Percentiles rank a stretch among this genome's conserved stretches.
These are phyloP conservation scores for Passalora sequoiae DNA, from an alignment of 2,329 filamentous ascomycete species.

Conservation along the genomic window DNA sequence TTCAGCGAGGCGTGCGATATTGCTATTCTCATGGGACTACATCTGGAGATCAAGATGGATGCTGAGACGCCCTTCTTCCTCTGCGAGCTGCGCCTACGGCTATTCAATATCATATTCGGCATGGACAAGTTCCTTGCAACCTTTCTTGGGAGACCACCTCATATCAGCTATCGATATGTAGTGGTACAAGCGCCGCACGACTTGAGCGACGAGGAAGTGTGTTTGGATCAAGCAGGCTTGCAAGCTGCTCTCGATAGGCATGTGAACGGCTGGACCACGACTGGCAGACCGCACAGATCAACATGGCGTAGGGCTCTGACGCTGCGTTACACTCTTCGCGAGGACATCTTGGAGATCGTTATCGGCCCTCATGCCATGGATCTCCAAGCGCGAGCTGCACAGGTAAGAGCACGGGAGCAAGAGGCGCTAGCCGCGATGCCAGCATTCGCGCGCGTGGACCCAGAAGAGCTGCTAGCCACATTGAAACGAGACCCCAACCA, in stretches of 20 bases:
- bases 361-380: slow-evolving; percentile 11
- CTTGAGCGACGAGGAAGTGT: slow-evolving; percentile 17
- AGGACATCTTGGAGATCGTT: slow-evolving; percentile 20
- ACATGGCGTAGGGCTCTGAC: slow-evolving; percentile 17
- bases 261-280: slow-evolving; percentile 9
- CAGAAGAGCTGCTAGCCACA: slow-evolving; percentile 13
- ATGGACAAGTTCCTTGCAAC: slow-evolving; percentile 27
- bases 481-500: slow-evolving; percentile 13
- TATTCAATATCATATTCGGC: slow-evolving; percentile 22
- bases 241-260: slow-evolving; percentile 10
- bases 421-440: slow-evolving; percentile 12
- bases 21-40: slow-evolving; percentile 22
- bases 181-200: slow-evolving; percentile 13
- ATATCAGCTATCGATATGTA: slow-evolving; percentile 19
- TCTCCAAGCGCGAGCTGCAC: slow-evolving; percentile 12
- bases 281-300: slow-evolving; percentile 8
- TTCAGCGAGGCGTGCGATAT: slow-evolving; percentile 23
- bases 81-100: slow-evolving; percentile 18
- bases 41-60: slow-evolving; percentile 20
- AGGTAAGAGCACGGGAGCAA: slow-evolving; percentile 12
- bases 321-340: slow-evolving; percentile 9
- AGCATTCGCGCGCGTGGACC: slow-evolving; percentile 12
- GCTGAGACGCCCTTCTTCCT: slow-evolving; percentile 22
- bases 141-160: slow-evolving; percentile 22
- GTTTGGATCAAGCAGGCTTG: slow-evolving; percentile 5